Conservation (phyloP, 2,329 filamentous ascomycete species). For the Bipolaris bicolor region DNA sequence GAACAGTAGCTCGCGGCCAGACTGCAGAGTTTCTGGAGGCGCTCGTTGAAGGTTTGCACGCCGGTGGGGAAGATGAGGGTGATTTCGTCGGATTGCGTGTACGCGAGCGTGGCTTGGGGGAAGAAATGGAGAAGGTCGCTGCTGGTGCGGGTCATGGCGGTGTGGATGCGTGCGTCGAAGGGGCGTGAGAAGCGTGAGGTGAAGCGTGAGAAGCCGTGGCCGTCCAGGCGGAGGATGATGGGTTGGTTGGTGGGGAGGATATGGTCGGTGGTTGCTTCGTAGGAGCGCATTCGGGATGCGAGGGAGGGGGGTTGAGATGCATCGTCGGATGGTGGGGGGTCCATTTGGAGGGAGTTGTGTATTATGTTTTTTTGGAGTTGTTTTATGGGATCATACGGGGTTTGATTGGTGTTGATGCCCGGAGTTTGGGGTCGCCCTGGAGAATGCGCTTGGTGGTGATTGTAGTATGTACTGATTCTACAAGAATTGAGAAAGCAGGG, state of each 20-base stretch:
- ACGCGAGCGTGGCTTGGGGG: slow-evolving; percentile 36
- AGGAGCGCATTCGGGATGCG: slow-evolving; percentile 41
- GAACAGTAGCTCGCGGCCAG: slow-evolving; percentile 38
- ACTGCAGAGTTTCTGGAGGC: slow-evolving; percentile 40
- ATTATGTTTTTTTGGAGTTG: no score
- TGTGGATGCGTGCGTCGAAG: slow-evolving; percentile 42
- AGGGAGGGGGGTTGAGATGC: slow-evolving; percentile 19
- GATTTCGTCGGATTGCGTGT: slow-evolving; percentile 45
- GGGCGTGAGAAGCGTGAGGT: slow-evolving; percentile 36
- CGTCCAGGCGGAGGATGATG: slow-evolving; percentile 39
- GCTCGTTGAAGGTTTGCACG: slow-evolving; percentile 36
- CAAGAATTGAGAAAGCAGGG: no score
- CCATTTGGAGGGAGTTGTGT: neutral
- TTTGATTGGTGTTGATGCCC: no score
- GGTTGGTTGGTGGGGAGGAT: slow-evolving; percentile 27
- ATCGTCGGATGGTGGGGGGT: neutral
- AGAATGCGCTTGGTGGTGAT: no score
- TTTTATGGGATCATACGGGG: no score
- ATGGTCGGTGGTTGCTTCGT: slow-evolving; percentile 37
- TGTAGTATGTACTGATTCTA: no score
- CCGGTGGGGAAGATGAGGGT: slow-evolving; percentile 40
- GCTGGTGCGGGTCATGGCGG: slow-evolving; percentile 37
- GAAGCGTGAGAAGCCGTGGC: slow-evolving; percentile 41
- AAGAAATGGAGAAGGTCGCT: slow-evolving; percentile 38
- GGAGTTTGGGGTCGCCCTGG: no score